These are phyloP conservation scores for Sicyos edulis DNA, from an alignment of 306 rosid genomes.

Conservation along the genomic window DNA sequence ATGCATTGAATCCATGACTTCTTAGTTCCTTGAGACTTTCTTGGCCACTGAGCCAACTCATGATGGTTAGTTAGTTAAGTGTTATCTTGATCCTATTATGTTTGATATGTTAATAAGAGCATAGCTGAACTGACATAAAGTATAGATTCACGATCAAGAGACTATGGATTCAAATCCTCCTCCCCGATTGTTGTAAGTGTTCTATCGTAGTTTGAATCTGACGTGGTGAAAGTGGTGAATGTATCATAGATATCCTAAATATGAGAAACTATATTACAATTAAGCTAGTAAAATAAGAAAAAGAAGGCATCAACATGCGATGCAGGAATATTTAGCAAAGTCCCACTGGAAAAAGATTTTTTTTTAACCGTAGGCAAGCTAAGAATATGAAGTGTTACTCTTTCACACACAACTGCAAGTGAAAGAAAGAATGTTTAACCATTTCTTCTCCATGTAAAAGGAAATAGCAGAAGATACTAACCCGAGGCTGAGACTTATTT, in stretches of 20 bases:
- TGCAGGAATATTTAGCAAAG: not conserved
- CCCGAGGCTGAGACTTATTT: constrained; percentile 72
- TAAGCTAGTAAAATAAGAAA: not conserved
- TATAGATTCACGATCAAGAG: no score
- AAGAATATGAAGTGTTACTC: constrained; percentile 8
- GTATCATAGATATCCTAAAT: not conserved
- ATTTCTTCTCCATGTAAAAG: not conserved
- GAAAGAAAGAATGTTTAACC: not conserved
- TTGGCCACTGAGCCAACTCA: no score
- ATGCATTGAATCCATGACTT: no score
- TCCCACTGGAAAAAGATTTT: not conserved
- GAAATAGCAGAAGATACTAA: constrained; percentile 23
- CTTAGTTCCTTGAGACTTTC: no score
- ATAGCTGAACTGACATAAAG: no score
- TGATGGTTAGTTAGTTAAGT: not conserved
- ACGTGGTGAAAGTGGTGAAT: not conserved
- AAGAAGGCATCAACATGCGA: not conserved
- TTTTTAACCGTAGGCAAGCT: not conserved
- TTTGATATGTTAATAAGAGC: not conserved
- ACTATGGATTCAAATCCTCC: no score
- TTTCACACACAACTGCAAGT: not conserved
- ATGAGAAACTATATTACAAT: not conserved
- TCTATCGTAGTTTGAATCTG: not conserved
- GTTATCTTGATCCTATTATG: not conserved
- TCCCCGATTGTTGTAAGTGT: not conserved